Evolutionary conservation across 345 rosid species (phyloP), one percentile per base, ranked within the genome.

Genomic region (Populus alba): DNA sequence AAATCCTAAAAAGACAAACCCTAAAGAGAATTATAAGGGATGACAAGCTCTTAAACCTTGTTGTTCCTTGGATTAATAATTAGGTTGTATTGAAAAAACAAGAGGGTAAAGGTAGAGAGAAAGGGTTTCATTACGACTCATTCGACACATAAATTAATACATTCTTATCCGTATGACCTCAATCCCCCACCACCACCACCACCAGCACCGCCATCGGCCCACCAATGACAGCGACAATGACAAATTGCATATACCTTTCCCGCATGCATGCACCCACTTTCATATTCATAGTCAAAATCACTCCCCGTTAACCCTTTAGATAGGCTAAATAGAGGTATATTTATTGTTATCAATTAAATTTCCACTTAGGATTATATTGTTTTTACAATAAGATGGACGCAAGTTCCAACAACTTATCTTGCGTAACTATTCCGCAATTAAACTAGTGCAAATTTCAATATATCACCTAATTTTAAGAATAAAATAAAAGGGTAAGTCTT

Each of bases 1-100:
- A 83, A 68, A 73, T 38, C 81, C 78, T 39, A 70, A 49, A 80
- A 83, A 83, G 80, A 82, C 85, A 84, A 87, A 77, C 35, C 77
- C 49, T 35, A 25, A 31, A 59, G 72, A 75, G 45, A 43, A 22
- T 71, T 29, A 55, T 7, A 13, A 61, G 68, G 71, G 47, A 49
- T 71, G 86, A 78, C 85, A 83, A 83, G 74, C 38, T n/a, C 69
- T 72, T 81, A 72, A 81, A 33, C 72, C 49, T 72, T 43, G 76
- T 75, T 11, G 66, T 55, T 39, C 51, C 43, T 9, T 8, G 37
- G 70, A 38, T 33, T 3, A 20, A 22, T 57, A n/a, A 57, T 8
- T 9, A 27, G 65, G 16, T 23, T 59, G 25, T 43, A 4, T 55
- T 3, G 20, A 43, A n/a, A 33, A 59, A 33, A 47, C 68, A 77